Evolutionary conservation across 768 basidiomycete genomes (phyloP), one percentile per base, ranked within the genome.

Genomic region (Pulveroboletus sp.): DNA sequence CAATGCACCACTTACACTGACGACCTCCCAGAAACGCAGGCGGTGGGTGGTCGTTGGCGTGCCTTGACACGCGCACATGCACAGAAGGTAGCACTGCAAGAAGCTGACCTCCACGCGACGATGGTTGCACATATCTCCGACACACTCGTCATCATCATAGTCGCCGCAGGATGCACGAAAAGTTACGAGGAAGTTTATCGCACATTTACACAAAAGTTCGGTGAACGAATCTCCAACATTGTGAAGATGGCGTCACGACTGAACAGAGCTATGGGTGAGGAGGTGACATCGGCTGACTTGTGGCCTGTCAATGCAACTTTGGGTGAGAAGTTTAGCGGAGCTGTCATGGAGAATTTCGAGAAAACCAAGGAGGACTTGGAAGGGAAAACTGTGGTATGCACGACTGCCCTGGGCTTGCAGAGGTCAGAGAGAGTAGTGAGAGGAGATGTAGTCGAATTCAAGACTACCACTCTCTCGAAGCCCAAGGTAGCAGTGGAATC

Each of bases 281-380:
- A 77, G 44, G 70, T 84, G 40, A 78, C 78, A 2, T 77, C 74
- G 2, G 77, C 76, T 46, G 82, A 83, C 55, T 57, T 84, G 51
- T 78, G 81, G 60, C 71, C 76, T 15, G 57, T 78, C 9, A 76
- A 76, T 41, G 70, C 74, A 38, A 54, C 66, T 1, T 73, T 74
- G 5, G 77, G 76, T 15, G 68, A 72, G 0, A 46, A 45, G 31
- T 83, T 75, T 39, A 70, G 76, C 46, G 52, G 57, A 0, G 48
- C 51, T 1, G 63, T 59, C 41, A 80, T 83, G 81, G 74, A 79
- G 28, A 73, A 76, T 47, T 71, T 72, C 5, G 67, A 77, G 51
- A 60, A 61, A 6, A 30, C 31, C 27, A 53, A 32, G 0, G 55
- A 51, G 0, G 50, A 42, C 15, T 54, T 43, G 13, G 50, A 53